Percentiles rank a stretch among this genome's conserved stretches.
phyloP scores from a whole-genome alignment of 2,329 filamentous ascomycete species.

The Waltergamsia citrina region DNA sequence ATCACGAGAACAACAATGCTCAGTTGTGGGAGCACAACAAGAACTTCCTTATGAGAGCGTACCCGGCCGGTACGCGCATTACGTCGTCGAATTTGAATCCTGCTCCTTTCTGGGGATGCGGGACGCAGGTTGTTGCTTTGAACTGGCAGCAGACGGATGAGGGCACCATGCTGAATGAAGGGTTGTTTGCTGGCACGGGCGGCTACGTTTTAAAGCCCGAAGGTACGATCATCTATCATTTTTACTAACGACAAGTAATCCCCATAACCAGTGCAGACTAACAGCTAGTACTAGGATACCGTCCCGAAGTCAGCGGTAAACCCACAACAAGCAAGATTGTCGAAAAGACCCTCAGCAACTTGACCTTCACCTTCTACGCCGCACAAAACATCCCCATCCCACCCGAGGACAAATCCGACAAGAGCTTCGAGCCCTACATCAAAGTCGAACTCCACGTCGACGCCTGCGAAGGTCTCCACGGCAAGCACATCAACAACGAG shows the following conservation, averaged over 20 bases:
- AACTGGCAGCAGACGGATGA: constrained; percentile 92
- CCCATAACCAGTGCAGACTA: constrained; percentile 1
- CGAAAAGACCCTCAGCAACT: constrained; percentile 50
- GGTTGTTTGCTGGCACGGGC: constrained; percentile 76
- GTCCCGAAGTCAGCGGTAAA: constrained; percentile 13
- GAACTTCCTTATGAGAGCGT: constrained; percentile 75
- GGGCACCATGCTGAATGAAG: constrained; percentile 93
- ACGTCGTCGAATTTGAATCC: constrained; percentile 83
- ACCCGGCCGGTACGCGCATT: constrained; percentile 75
- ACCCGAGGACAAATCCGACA: constrained; percentile 33
- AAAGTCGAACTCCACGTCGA: constrained; percentile 80
- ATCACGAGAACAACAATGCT: constrained; percentile 37
- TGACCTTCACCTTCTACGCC: constrained; percentile 66
- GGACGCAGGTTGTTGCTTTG: constrained; percentile 82
- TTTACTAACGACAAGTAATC: neutral
- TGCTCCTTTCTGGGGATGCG: constrained; percentile 75
- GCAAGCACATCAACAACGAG: constrained; percentile 26
- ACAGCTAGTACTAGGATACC: constrained; percentile 18
- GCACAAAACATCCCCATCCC: constrained; percentile 68
- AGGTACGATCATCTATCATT: constrained; percentile 33
- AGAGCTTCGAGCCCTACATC: constrained; percentile 68
- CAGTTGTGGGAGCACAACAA: constrained; percentile 74
- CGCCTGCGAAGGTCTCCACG: constrained; percentile 36
- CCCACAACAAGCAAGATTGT: constrained; percentile 20
- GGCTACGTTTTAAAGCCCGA: constrained; percentile 82